phyloP scores from a whole-genome alignment of 2,329 filamentous ascomycete genomes.

The Chrysoporthe puriensis region DNA sequence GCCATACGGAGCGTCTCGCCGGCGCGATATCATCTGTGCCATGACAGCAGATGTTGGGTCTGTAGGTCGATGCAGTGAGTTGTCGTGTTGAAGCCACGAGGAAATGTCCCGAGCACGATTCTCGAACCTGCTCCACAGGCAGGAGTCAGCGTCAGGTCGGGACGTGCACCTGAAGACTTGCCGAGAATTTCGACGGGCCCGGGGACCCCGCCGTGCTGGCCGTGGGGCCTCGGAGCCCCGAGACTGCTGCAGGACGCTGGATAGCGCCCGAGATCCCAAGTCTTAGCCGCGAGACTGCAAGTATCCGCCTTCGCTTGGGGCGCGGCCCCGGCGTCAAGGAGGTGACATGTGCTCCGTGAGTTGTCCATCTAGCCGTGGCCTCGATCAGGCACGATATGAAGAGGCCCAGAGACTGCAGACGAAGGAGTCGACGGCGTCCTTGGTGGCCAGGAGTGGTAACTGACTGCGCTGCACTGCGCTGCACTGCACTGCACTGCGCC shows the following conservation, averaged over 20 bases:
- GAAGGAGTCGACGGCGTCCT: too few species aligned
- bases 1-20: not conserved
- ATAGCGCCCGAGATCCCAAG: not conserved
- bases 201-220: not conserved
- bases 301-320: not conserved
- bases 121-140: not conserved
- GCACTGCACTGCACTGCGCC: too few species aligned
- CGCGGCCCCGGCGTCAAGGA: not conserved
- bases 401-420: too few species aligned
- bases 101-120: not conserved
- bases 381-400: too few species aligned
- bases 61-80: not conserved
- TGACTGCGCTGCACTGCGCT: too few species aligned
- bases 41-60: not conserved
- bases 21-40: not conserved
- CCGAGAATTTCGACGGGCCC: slow-evolving; percentile 2
- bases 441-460: too few species aligned
- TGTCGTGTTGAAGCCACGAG: not conserved
- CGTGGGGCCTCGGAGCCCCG: not conserved
- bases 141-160: not conserved
- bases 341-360: too few species aligned
- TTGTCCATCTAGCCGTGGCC: too few species aligned
- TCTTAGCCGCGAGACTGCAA: not conserved
- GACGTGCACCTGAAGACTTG: slow-evolving; percentile 3
- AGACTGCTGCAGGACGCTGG: not conserved